Evolutionary conservation across 257 asterid species (phyloP).

Genomic region (Eucommia ulmoides): DNA sequence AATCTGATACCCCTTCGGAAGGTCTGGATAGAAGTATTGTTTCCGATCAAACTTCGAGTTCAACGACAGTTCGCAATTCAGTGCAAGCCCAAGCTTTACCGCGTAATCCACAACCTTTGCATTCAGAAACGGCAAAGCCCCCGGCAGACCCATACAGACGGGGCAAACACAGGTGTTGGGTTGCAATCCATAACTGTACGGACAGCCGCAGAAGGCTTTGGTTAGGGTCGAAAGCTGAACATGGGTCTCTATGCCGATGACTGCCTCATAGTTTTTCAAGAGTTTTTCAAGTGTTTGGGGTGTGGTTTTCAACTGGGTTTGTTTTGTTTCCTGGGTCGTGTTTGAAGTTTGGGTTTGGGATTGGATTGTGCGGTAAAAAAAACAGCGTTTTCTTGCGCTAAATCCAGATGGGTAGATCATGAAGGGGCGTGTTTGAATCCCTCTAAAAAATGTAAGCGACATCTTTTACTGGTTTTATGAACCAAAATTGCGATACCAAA

Average conservation of each 20-base stretch:
- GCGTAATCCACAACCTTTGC: constrained; percentile 80
- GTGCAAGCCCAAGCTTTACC: constrained; percentile 77
- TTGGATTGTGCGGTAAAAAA: constrained; percentile 27
- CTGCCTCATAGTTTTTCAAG: constrained; percentile 63
- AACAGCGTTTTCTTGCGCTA: constrained; percentile 36
- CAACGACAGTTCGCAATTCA: constrained; percentile 60
- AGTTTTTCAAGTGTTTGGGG: constrained; percentile 33
- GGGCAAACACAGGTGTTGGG: constrained; percentile 90
- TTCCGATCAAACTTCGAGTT: constrained; percentile 88
- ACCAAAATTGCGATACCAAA: too few relatives aligned
- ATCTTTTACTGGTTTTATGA: constrained; percentile 28
- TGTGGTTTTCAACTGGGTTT: constrained; percentile 29
- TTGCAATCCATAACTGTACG: constrained; percentile 53
- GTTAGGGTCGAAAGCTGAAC: constrained; percentile 53
- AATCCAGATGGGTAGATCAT: constrained; percentile 44
- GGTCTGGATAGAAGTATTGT: constrained; percentile 92
- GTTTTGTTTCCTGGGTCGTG: constrained; percentile 52
- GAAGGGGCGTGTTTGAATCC: constrained; percentile 43
- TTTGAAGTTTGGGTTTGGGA: constrained; percentile 35
- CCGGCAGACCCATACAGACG: constrained; percentile 92
- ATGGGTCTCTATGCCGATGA: constrained; percentile 92
- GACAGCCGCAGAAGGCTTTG: constrained; percentile 38
- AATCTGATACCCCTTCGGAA: constrained; percentile 96
- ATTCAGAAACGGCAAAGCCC: constrained; percentile 90
- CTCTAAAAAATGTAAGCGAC: constrained; percentile 73